Evolutionary conservation across 169 alveolate genomes (phyloP).

Genomic region (Plasmodium vivax): DNA sequence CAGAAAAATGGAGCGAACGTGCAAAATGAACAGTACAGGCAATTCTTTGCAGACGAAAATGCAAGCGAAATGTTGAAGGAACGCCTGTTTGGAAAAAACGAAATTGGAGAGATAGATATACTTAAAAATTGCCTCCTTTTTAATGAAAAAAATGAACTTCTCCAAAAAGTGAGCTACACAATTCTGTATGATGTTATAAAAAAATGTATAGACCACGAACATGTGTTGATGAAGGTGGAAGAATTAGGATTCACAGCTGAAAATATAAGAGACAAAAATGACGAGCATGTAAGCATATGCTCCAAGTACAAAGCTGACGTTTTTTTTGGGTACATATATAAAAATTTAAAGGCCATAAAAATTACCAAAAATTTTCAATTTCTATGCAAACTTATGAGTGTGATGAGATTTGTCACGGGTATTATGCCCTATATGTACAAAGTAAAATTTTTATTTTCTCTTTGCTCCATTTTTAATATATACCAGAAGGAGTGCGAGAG

Average conservation of each 20-base stretch:
- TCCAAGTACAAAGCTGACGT: constrained; percentile 46
- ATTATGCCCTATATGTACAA: constrained; percentile 55
- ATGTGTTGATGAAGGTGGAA: constrained; percentile 69
- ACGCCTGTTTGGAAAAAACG: constrained; percentile 10
- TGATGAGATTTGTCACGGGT: constrained; percentile 13
- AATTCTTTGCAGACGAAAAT: constrained; percentile 1
- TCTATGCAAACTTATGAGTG: constrained; percentile 45
- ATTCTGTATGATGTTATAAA: constrained; percentile 60
- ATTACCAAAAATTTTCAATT: constrained; percentile 32
- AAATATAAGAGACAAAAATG: constrained; percentile 57
- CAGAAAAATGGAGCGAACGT: not conserved
- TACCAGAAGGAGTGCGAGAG: constrained; percentile 38
- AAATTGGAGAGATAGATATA: constrained; percentile 40
- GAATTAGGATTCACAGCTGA: constrained; percentile 74
- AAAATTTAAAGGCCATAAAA: constrained; percentile 57
- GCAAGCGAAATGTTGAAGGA: constrained; percentile 23
- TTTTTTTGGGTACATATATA: constrained; percentile 56
- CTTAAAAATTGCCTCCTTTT: constrained; percentile 41
- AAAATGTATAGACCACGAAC: constrained; percentile 71
- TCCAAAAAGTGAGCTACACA: constrained; percentile 43
- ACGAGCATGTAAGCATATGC: constrained; percentile 54
- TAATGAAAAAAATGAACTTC: constrained; percentile 29
- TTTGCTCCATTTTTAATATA: constrained; percentile 69
- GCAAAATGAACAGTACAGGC: not conserved
- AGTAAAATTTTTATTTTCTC: constrained; percentile 34